Percentiles rank a stretch among this genome's conserved stretches.
Evolutionary conservation across 2,329 filamentous ascomycete species (phyloP).

Genomic region (Fusarium protoensiforme): DNA sequence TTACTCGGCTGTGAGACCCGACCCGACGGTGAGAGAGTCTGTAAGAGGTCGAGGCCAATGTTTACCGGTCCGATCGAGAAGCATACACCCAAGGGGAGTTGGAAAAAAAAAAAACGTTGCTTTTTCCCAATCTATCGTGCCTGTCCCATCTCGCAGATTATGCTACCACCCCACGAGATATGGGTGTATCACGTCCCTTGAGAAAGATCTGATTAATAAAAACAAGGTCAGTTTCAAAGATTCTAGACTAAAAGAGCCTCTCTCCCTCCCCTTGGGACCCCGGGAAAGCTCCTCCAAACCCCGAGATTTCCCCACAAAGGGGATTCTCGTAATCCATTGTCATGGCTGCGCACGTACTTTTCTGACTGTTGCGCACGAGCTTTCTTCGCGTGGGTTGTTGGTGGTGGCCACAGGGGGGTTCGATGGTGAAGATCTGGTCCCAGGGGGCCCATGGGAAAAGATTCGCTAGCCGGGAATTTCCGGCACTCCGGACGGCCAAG

Average conservation of each 20-base stretch:
- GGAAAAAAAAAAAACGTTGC: conserved; percentile 8
- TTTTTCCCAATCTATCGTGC: conserved; percentile 3
- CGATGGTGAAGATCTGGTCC: conserved; percentile 5
- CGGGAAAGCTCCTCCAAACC: conserved; percentile 23
- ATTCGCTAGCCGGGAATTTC: conserved; percentile 24
- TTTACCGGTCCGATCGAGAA: conserved; percentile 2
- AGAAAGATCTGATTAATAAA: background rate
- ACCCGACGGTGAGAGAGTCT: background rate
- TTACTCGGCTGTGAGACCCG: conserved; percentile 4
- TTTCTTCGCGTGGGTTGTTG: background rate
- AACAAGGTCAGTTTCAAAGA: background rate
- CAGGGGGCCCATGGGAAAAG: background rate
- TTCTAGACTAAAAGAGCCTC: conserved; percentile 10
- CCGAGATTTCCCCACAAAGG: conserved; percentile 37
- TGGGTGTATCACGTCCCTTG: background rate
- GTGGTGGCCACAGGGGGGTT: conserved; percentile 13
- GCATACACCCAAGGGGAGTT: background rate
- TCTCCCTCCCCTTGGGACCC: conserved; percentile 26
- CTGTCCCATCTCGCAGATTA: conserved; percentile 13
- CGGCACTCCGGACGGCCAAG: conserved; percentile 14
- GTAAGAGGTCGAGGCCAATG: background rate
- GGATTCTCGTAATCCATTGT: background rate
- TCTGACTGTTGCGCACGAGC: conserved; percentile 6
- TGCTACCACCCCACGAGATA: background rate
- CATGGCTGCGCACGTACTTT: background rate